Evolutionary conservation across 2,329 filamentous ascomycete species (phyloP), one percentile per base, ranked within the genome.

Genomic region (Bipolaris victoriae): DNA sequence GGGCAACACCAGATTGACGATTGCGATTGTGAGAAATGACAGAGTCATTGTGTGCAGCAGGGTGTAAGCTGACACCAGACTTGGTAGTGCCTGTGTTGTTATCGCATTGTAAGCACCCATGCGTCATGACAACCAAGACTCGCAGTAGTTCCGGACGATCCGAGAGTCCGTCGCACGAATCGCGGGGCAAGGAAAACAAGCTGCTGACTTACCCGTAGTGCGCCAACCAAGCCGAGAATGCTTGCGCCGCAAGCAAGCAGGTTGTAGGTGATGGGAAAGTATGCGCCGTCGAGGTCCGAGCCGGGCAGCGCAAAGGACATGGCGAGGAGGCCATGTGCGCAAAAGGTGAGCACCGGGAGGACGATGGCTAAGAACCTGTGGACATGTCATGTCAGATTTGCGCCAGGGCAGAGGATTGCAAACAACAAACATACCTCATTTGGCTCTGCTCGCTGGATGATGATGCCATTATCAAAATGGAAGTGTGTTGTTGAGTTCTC

Each of bases 191-290:
- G 26, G 26, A 29, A 39, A 44, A 51, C 29, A 37, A 35, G 41
- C 6, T 26, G 33, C 33, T 49, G 41, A 67, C 74, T 59, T 74
- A 81, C 80, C 66, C 73, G 72, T n/a, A 80, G 40, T 31, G 77
- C 78, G 43, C 79, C 79, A n/a, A 79, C 51, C 24, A 81, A 57
- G 5, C 79, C 79, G 44, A 80, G 65, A 9, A 77, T 60, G 59
- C 77, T 79, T 41, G 78, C 65, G 7, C 76, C 59, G 54, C 74
- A 74, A 16, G 78, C 76, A 33, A 79, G 68, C 57, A 76, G 68
- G 20, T 79, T 70, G 63, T 81, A 81, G 40, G 70, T 59, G 5
- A 74, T 63, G 29, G 77, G 76, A 53, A 63, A 70, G 9, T 57
- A 74, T 64, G 53, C 61, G 58, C 39, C 71, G 69, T 72, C 44